These are phyloP conservation scores for Chlorella sp. DNA, from an alignment of 139 green algal species.

Conservation along the genomic window DNA sequence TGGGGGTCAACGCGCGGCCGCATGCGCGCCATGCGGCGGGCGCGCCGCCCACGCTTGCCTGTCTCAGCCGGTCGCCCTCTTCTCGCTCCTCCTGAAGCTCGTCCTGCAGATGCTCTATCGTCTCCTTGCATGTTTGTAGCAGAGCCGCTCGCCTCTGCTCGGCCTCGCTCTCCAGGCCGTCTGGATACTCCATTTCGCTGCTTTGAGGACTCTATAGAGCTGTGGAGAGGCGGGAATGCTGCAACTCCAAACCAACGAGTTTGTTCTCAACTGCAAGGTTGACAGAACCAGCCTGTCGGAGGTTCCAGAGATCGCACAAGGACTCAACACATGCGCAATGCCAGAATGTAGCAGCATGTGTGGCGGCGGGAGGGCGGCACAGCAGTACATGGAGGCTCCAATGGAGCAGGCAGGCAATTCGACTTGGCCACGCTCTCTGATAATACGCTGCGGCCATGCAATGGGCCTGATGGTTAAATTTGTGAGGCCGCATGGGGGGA, in stretches of 20 bases:
- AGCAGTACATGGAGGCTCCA: not conserved
- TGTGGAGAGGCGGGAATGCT: not conserved
- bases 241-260: not conserved
- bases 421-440: no score
- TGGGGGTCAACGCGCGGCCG: not conserved
- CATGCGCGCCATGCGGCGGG: conserved; percentile 1
- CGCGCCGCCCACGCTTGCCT: no score
- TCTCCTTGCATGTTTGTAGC: conserved; percentile 8
- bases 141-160: not conserved
- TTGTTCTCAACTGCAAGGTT: not conserved
- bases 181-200: not conserved
- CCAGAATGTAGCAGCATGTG: not conserved
- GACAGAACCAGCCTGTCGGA: not conserved
- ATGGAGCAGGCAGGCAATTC: no score
- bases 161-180: not conserved
- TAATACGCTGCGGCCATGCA: no score
- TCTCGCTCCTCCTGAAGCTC: not conserved
- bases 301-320: not conserved
- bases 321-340: not conserved
- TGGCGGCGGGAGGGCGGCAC: not conserved
- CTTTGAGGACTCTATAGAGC: not conserved
- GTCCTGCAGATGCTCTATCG: conserved; percentile 31
- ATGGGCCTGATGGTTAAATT: no score
- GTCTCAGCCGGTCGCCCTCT: not conserved
- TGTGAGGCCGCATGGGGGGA: no score